Evolutionary conservation across 495 filamentous ascomycete species (phyloP), one percentile per base, ranked within the genome.

Genomic region (Lentithecium fluviatile): DNA sequence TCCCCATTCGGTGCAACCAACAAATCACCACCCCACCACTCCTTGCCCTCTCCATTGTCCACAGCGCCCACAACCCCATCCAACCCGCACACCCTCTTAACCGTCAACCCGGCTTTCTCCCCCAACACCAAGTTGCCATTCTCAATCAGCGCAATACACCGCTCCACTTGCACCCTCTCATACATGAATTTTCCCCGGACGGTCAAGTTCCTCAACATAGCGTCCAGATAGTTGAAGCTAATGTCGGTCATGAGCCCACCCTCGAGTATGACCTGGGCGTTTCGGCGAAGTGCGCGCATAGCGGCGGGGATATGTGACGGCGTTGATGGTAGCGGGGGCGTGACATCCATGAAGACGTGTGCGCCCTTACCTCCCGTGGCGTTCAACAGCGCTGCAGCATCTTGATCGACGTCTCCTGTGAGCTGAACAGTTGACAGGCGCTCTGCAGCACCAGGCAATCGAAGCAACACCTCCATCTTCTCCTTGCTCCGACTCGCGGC

Each of bases 161-260:
- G n/a, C 47, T 59, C 25, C 8, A 57, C 29, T 8, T 64, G 55
- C 26, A 6, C 24, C 15, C 72, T 65, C 40, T 71, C 56, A 52
- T 73, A 74, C 77, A 79, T 79, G 45, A 73, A 61, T 52, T 75
- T 74, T 19, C 75, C 77, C 23, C 71, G 73, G 2, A 78, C 29
- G 7, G 66, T 58, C 12, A 76, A 67, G 45, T 71, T 68, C 25
- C 50, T 65, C 8, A 55, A 26, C 32, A 77, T 61, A 6, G 73
- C 55, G 11, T 51, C 37, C n/a, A 34, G 25, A 25, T 48, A 43
- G 15, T 40, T 11, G 12, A 65, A 23, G 26, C 32, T 15, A 23
- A 64, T 40, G 21, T 48, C 23, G 13, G 46, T 17, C 23, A 43
- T 51, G 10, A 43, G 38, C 1, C 53, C 56, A 11, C 68, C 68